These are phyloP conservation scores for Neopestalotiopsis sp. DNA, from an alignment of 2,329 filamentous ascomycete genomes.

Conservation along the genomic window DNA sequence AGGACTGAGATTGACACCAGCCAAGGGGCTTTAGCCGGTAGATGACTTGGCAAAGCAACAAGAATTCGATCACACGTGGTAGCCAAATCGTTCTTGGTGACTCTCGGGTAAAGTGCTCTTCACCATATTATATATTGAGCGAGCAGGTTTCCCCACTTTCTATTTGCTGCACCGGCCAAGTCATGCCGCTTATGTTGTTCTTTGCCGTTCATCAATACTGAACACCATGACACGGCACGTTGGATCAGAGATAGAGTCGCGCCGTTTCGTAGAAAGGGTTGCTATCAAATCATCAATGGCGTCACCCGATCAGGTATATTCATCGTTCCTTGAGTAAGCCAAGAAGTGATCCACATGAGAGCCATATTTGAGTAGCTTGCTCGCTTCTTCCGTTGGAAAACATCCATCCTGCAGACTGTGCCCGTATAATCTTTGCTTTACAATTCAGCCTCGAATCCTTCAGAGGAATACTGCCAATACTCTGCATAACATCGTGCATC, in stretches of 20 bases:
- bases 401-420: not conserved
- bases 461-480: not conserved
- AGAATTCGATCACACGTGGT: no score
- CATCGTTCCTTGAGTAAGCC: no score
- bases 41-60: not conserved
- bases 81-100: not conserved
- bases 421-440: not conserved
- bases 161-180: not conserved
- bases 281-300: not conserved
- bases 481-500: not conserved
- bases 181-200: not conserved
- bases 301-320: not conserved
- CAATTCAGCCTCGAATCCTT: not conserved
- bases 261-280: not conserved
- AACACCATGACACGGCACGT: not conserved
- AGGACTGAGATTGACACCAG: not conserved
- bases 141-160: not conserved
- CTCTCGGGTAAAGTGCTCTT: not conserved
- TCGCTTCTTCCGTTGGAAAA: not conserved
- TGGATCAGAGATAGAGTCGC: not conserved
- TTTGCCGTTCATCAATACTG: not conserved
- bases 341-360: not conserved
- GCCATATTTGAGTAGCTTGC: not conserved
- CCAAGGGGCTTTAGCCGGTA: not conserved
- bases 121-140: not conserved